A percentile compares a stretch with the other conserved stretches of the same genome.
phyloP scores from a whole-genome alignment of 78 protist species.

The Diacronema lutheri region DNA sequence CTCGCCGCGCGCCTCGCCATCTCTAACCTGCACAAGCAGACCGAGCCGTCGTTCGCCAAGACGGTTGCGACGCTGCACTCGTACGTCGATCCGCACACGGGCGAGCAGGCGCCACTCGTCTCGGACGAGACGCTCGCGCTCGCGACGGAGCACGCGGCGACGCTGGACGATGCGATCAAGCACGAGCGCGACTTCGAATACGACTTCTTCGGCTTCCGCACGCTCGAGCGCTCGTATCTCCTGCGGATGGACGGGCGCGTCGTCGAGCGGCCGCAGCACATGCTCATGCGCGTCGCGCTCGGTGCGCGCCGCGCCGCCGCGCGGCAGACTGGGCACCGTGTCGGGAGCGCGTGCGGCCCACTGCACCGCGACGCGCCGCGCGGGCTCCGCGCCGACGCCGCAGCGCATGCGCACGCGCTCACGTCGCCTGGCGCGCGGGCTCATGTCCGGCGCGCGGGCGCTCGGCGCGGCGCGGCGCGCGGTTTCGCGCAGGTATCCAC shows the following conservation, averaged over 20 bases:
- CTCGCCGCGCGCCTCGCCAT: conserved; percentile 95
- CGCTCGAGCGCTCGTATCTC: conserved; percentile 87
- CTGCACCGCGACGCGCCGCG: too few relatives aligned
- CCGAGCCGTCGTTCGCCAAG: conserved; percentile 59
- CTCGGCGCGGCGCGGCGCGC: too few relatives aligned
- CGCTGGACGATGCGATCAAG: conserved; percentile 68
- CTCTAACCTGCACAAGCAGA: conserved; percentile 90
- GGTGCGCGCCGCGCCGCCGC: neutral
- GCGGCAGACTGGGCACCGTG: too few relatives aligned
- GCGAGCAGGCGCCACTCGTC: conserved; percentile 73
- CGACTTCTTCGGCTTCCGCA: conserved; percentile 93
- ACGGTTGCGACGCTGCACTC: conserved; percentile 44
- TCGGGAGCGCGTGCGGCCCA: too few relatives aligned
- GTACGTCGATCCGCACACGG: conserved; percentile 69
- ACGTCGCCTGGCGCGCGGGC: too few relatives aligned
- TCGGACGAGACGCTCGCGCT: conserved; percentile 63
- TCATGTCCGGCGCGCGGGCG: too few relatives aligned
- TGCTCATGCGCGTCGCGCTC: conserved; percentile 95
- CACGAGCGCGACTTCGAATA: conserved; percentile 84
- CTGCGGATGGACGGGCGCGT: conserved; percentile 42
- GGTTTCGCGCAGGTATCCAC: conserved; percentile 89
- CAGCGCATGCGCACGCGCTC: too few relatives aligned
- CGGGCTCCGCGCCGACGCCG: too few relatives aligned
- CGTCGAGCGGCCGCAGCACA: conserved; percentile 97
- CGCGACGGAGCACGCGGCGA: conserved; percentile 60